Base-by-base conservation (phyloP, 1,284 basidiomycete genomes). In the Trichosporon sp. region DNA sequence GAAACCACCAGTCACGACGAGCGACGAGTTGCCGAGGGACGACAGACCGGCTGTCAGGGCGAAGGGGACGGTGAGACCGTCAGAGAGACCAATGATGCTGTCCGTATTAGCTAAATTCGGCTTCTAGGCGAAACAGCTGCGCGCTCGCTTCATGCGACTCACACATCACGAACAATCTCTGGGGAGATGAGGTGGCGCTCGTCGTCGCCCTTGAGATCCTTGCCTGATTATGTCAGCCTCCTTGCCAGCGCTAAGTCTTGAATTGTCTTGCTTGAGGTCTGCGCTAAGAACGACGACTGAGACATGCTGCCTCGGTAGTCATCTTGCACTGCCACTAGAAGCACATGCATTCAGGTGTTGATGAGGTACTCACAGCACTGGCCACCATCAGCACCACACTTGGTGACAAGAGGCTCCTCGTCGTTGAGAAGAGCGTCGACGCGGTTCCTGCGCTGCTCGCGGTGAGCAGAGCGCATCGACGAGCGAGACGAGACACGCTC, bases 21-120 rank as follows among this genome's bases (percentile, higher is more conserved):
- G 84, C 61, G 85, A 87, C 13, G 91, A 92, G 70, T 90, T 88
- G 57, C 95, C 94, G 19, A 97, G 85, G 1, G 90, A 92, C 1
- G 93, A 94, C 10, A 98, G 85, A 69, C 95, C 80, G n/a, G 81
- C 81, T 7, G 92, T 88, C 33, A 95, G 82, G 2, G 92, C 92
- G 76, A 95, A 95, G 0, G 93, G 93, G 1, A 96, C 93, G 0
- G 93, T 96, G 56, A 97, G 82, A n/a, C 95, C 95, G 76, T 99
- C 95, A 0, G 90, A 92, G 10, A 98, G 86, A 54, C 95, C 95
- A 71, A 97, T 97, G 68, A 95, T 88, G 60, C 92, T 94, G 73
- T n/a, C 14, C 23, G 2, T 29, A 56, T 60, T 40, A 61, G 34
- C 58, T 21, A 8, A 27, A 23, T 44, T 19, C 7, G 13, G 3